phyloP scores from a whole-genome alignment of 1,284 basidiomycete genomes.

The Ustilago trichophora region DNA sequence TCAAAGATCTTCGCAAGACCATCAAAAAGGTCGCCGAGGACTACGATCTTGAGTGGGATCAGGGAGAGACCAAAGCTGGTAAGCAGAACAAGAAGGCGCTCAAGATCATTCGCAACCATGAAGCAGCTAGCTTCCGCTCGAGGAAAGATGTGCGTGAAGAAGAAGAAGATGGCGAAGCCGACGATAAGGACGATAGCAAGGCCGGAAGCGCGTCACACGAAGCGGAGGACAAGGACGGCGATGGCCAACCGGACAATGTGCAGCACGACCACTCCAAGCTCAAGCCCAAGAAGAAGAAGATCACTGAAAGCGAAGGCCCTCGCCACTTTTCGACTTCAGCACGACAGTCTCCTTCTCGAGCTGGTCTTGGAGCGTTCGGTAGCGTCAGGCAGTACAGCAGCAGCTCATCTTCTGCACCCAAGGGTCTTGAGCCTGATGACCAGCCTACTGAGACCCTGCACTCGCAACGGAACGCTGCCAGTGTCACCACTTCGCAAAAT shows the following conservation, averaged over 20 bases:
- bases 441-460: not conserved
- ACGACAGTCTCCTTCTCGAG: not conserved
- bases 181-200: conserved; percentile 5
- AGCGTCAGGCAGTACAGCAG: conserved; percentile 13
- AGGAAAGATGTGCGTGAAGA: conserved; percentile 7
- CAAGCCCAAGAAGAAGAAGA: conserved; percentile 32
- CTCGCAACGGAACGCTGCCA: not conserved
- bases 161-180: conserved; percentile 22
- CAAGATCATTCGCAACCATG: conserved; percentile 53
- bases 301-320: conserved; percentile 8
- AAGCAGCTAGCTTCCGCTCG: conserved; percentile 27
- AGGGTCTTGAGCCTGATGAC: not conserved
- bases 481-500: not conserved
- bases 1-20: conserved; percentile 50
- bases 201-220: conserved; percentile 15
- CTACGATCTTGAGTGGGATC: conserved; percentile 62
- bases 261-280: conserved; percentile 37
- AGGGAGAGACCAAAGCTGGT: conserved; percentile 50
- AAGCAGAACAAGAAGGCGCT: conserved; percentile 55
- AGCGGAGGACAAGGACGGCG: conserved; percentile 48
- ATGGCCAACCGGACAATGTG: conserved; percentile 43
- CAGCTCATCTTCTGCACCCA: not conserved
- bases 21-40: conserved; percentile 59
- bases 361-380: too few species aligned
- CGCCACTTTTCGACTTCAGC: conserved; percentile 23